Percentiles rank a stretch among this genome's conserved stretches.
Evolutionary conservation across 2,329 filamentous ascomycete genomes (phyloP).

Genomic region (Aspergillus tanneri): DNA sequence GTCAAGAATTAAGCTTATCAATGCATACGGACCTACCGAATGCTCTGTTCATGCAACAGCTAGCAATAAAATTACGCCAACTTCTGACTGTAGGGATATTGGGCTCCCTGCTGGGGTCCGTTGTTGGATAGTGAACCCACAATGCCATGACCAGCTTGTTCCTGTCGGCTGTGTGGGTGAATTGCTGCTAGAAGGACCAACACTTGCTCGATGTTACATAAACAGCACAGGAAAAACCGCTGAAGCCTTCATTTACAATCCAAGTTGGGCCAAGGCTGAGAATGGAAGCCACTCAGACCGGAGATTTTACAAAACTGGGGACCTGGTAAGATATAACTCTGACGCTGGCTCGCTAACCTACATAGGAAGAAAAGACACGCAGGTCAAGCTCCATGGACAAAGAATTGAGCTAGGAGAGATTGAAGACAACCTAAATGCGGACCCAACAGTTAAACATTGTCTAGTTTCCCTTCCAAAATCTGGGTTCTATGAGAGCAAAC

Average conservation of each 20-base stretch:
- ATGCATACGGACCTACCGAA: slow-evolving; percentile 49
- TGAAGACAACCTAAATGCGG: slow-evolving; percentile 40
- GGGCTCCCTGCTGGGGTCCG: slow-evolving; percentile 35
- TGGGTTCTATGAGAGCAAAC: slow-evolving; percentile 33
- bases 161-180: slow-evolving; percentile 44
- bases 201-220: slow-evolving; percentile 63
- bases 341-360: slow-evolving; percentile 38
- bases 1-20: slow-evolving; percentile 40
- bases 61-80: slow-evolving; percentile 31
- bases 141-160: slow-evolving; percentile 41
- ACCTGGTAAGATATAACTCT: slow-evolving; percentile 41
- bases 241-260: slow-evolving; percentile 58
- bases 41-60: slow-evolving; percentile 38
- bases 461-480: slow-evolving; percentile 37
- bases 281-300: slow-evolving; percentile 19
- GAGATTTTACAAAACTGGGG: slow-evolving; percentile 44
- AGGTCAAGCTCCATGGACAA: slow-evolving; percentile 66
- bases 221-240: slow-evolving; percentile 59
- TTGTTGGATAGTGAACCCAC: slow-evolving; percentile 42
- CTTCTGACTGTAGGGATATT: slow-evolving; percentile 37
- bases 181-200: slow-evolving; percentile 46
- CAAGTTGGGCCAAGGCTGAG: slow-evolving; percentile 52
- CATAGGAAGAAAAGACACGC: slow-evolving; percentile 64
- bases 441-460: slow-evolving; percentile 35
- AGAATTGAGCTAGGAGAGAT: slow-evolving; percentile 61